Conservation (phyloP, 2,329 filamentous ascomycete species). For the Microdochium trichocladiopsis region DNA sequence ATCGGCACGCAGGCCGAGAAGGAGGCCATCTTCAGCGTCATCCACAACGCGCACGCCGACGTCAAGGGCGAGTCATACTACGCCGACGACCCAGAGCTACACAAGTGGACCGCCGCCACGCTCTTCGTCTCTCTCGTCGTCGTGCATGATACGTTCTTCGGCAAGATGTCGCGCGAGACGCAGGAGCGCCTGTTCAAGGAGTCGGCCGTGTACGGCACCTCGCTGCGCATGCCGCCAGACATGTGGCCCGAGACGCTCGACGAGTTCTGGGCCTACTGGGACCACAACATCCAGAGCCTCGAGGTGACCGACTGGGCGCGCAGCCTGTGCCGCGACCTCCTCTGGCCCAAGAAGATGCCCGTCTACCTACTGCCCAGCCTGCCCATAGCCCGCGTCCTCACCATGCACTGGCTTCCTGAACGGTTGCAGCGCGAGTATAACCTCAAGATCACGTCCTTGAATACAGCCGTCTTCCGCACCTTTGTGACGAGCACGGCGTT, state of each 20-base stretch:
- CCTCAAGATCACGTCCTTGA: constrained; percentile 12
- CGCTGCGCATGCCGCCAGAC: constrained; percentile 14
- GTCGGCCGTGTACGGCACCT: neutral
- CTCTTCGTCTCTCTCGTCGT: constrained; percentile 14
- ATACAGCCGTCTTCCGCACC: constrained; percentile 10
- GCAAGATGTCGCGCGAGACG: constrained; percentile 3
- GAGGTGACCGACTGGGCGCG: constrained; percentile 21
- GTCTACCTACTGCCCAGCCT: constrained; percentile 15
- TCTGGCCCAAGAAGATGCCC: constrained; percentile 18
- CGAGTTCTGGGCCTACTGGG: constrained; percentile 29
- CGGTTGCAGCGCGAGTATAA: constrained; percentile 17
- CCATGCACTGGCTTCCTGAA: constrained; percentile 18
- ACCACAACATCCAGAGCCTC: constrained; percentile 22
- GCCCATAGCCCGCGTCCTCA: constrained; percentile 19
- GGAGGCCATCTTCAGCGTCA: constrained; percentile 14
- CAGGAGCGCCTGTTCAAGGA: constrained; percentile 7
- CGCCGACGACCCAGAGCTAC: constrained; percentile 18
- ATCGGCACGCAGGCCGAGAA: constrained; percentile 15
- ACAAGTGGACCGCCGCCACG: constrained; percentile 20
- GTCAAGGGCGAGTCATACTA: constrained; percentile 16
- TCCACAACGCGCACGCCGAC: constrained; percentile 13
- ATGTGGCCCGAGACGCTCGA: constrained; percentile 26
- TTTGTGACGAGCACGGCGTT: constrained; percentile 10
- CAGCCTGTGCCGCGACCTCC: constrained; percentile 17
- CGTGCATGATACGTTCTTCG: constrained; percentile 18